Evolutionary conservation across 2,329 filamentous ascomycete genomes (phyloP).

Genomic region (Lecanicillium sp.): DNA sequence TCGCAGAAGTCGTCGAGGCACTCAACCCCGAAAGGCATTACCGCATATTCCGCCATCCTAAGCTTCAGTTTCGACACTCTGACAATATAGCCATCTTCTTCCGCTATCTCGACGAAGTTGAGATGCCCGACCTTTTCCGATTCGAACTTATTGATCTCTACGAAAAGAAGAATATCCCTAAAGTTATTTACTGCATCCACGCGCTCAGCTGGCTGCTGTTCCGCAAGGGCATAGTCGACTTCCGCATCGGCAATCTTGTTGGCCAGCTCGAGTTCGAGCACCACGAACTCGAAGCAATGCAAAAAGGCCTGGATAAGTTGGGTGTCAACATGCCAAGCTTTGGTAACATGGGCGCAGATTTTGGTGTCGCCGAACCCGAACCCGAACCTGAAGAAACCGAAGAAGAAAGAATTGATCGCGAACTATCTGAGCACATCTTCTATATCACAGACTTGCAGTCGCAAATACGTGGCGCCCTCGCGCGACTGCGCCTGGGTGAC

Average conservation of each 20-base stretch:
- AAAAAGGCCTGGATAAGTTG: slow-evolving; percentile 93
- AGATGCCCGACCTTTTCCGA: slow-evolving; percentile 89
- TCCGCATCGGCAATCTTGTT: slow-evolving; percentile 93
- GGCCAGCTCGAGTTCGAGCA: slow-evolving; percentile 96
- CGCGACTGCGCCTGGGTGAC: slow-evolving; percentile 69
- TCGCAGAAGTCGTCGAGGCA: slow-evolving; percentile 89
- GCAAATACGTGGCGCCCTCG: slow-evolving; percentile 74
- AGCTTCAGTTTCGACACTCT: slow-evolving; percentile 88
- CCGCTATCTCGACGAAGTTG: slow-evolving; percentile 82
- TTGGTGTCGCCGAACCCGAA: slow-evolving; percentile 70
- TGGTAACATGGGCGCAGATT: slow-evolving; percentile 92
- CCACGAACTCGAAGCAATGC: slow-evolving; percentile 93
- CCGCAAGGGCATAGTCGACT: slow-evolving; percentile 89
- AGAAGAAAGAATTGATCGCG: slow-evolving; percentile 78
- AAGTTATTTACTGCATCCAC: slow-evolving; percentile 98
- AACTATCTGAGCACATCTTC: slow-evolving; percentile 69
- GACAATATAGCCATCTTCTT: slow-evolving; percentile 98
- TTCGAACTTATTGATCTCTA: slow-evolving; percentile 97
- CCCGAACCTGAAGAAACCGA: slow-evolving; percentile 82
- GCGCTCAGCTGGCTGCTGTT: slow-evolving; percentile 96
- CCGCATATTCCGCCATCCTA: slow-evolving; percentile 79
- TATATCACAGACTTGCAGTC: slow-evolving; percentile 76
- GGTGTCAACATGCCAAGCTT: slow-evolving; percentile 97
- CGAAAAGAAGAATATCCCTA: slow-evolving; percentile 99
- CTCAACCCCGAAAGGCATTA: slow-evolving; percentile 70